These are phyloP conservation scores for Didymella glomerata DNA, from an alignment of 2,329 filamentous ascomycete genomes.

Conservation along the genomic window DNA sequence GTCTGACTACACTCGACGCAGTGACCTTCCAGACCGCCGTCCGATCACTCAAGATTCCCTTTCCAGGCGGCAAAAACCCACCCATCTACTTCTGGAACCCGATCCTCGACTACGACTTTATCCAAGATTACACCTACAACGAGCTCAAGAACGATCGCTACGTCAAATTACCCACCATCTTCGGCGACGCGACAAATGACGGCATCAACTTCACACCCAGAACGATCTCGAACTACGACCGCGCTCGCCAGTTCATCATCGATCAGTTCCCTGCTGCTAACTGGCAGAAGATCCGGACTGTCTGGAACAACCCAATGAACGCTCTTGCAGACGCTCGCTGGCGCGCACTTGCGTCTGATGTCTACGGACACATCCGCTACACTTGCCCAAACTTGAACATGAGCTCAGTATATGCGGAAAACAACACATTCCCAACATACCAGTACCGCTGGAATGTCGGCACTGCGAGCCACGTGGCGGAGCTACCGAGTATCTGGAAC, in stretches of 20 bases:
- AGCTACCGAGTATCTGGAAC: conserved; percentile 51
- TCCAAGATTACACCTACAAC: conserved; percentile 52
- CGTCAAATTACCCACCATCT: conserved; percentile 53
- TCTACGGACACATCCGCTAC: conserved; percentile 61
- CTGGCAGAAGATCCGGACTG: conserved; percentile 37
- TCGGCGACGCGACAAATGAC: conserved; percentile 58
- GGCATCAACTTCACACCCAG: conserved; percentile 53
- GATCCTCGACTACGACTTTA: conserved; percentile 54
- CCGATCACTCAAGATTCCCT: conserved; percentile 47
- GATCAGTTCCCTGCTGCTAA: conserved; percentile 52
- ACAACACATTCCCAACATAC: conserved; percentile 49
- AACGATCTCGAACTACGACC: conserved; percentile 43
- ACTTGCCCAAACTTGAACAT: conserved; percentile 57
- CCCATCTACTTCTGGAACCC: conserved; percentile 56
- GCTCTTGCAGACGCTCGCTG: conserved; percentile 36
- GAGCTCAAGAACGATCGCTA: conserved; percentile 50
- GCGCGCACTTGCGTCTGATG: conserved; percentile 51
- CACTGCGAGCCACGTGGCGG: conserved; percentile 50
- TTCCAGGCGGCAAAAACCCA: conserved; percentile 45
- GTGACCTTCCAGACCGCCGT: conserved; percentile 51
- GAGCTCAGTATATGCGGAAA: conserved; percentile 44
- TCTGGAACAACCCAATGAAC: conserved; percentile 43
- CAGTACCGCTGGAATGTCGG: conserved; percentile 61
- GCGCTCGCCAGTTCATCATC: conserved; percentile 48
- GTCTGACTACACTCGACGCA: conserved; percentile 50